Evolutionary conservation across 2,329 filamentous ascomycete genomes (phyloP).

Genomic region (Fonsecaea multimorphosa): DNA sequence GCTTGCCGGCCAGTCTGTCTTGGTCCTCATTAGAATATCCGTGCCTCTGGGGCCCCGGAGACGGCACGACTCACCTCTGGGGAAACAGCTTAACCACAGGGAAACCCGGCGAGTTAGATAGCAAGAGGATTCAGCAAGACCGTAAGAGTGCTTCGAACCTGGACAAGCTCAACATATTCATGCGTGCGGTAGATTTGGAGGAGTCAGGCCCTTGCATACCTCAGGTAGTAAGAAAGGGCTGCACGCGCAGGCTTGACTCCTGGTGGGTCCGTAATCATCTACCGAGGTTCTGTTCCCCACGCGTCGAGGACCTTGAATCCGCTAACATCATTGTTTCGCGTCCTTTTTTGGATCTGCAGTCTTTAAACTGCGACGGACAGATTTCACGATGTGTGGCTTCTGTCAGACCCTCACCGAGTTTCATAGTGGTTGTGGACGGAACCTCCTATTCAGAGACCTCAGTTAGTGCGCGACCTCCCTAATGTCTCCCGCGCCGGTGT

Average conservation of each 20-base stretch:
- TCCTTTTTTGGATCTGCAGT: neutral
- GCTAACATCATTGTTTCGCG: too few species aligned
- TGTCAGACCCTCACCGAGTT: neutral
- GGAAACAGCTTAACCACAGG: neutral
- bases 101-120: too few species aligned
- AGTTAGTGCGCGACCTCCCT: neutral
- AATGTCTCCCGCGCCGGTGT: conserved; percentile 8
- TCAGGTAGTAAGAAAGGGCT: too few species aligned
- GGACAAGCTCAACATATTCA: neutral
- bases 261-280: too few species aligned
- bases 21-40: neutral
- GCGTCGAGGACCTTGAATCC: too few species aligned
- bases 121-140: neutral
- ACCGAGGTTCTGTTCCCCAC: neutral
- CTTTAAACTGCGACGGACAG: neutral
- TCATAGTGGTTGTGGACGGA: neutral
- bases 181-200: neutral
- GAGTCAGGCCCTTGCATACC: neutral
- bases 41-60: neutral
- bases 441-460: neutral
- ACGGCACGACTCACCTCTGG: neutral
- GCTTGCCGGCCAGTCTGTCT: neutral
- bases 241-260: too few species aligned
- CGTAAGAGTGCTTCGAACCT: neutral
- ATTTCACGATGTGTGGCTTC: neutral